These are phyloP conservation scores for Sclerotinia sclerotiorum DNA, from an alignment of 2,329 filamentous ascomycete species.

Conservation along the genomic window DNA sequence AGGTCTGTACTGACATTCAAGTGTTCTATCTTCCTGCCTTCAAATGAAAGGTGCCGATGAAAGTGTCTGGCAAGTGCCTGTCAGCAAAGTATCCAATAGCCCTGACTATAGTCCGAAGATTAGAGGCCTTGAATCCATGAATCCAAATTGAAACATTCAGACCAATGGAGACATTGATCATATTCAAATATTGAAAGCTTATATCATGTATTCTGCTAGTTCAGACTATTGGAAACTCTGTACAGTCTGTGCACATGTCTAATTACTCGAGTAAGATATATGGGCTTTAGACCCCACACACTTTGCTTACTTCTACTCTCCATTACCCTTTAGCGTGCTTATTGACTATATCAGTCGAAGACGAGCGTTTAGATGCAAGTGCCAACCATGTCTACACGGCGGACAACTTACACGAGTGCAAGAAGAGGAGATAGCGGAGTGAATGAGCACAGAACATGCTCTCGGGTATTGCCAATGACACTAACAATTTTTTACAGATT, in stretches of 20 bases:
- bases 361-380: not conserved
- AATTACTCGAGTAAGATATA: not conserved
- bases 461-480: not conserved
- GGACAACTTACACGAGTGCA: not conserved
- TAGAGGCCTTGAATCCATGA: too few species aligned
- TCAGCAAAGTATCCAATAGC: too few species aligned
- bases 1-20: slow-evolving; percentile 3
- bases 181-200: too few species aligned
- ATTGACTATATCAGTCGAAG: not conserved
- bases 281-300: not conserved
- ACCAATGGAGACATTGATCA: too few species aligned
- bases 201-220: too few species aligned
- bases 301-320: not conserved
- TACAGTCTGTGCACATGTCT: too few species aligned
- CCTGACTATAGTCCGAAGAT: too few species aligned
- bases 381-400: not conserved
- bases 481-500: slow-evolving; percentile 3
- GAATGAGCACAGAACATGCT: not conserved
- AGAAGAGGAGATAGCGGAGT: not conserved
- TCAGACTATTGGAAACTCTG: too few species aligned
- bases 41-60: not conserved
- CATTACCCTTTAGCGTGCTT: not conserved
- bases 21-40: not conserved
- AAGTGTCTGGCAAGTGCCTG: not conserved
- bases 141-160: not conserved